These are phyloP conservation scores for Penicillium lagena DNA, from an alignment of 495 filamentous ascomycete species.

Conservation along the genomic window DNA sequence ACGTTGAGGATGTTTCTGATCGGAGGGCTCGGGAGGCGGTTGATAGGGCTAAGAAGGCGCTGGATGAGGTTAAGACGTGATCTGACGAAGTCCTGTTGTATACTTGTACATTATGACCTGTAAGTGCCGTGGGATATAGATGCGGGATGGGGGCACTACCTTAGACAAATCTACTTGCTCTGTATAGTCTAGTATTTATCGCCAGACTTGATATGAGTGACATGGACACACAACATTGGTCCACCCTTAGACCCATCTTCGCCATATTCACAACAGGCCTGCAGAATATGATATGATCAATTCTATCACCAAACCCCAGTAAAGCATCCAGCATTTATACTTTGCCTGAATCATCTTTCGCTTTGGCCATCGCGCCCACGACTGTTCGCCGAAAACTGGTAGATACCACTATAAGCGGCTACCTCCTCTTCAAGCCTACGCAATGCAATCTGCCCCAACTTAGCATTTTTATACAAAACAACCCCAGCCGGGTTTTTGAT, in stretches of 20 bases:
- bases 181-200: too few relatives aligned
- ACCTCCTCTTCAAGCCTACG: slow-evolving; percentile 26
- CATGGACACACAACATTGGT: too few relatives aligned
- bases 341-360: too few relatives aligned
- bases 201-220: too few relatives aligned
- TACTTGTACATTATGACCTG: slow-evolving; percentile 6
- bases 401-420: slow-evolving; percentile 36
- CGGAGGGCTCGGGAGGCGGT: slow-evolving; percentile 43
- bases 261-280: too few relatives aligned
- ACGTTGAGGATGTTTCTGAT: slow-evolving; percentile 26
- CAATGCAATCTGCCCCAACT: slow-evolving; percentile 39
- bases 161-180: too few relatives aligned
- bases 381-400: slow-evolving; percentile 25
- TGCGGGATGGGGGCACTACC: too few relatives aligned
- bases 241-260: too few relatives aligned
- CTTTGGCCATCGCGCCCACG: slow-evolving; percentile 16
- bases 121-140: slow-evolving; percentile 7
- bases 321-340: too few relatives aligned
- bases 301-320: too few relatives aligned
- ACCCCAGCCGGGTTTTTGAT: slow-evolving; percentile 32
- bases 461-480: slow-evolving; percentile 23
- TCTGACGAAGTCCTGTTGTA: neutral
- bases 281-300: too few relatives aligned
- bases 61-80: slow-evolving; percentile 37
- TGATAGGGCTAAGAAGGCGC: slow-evolving; percentile 47